Evolutionary conservation across 2,329 filamentous ascomycete species (phyloP).

Genomic region (Lecanicillium sp.): DNA sequence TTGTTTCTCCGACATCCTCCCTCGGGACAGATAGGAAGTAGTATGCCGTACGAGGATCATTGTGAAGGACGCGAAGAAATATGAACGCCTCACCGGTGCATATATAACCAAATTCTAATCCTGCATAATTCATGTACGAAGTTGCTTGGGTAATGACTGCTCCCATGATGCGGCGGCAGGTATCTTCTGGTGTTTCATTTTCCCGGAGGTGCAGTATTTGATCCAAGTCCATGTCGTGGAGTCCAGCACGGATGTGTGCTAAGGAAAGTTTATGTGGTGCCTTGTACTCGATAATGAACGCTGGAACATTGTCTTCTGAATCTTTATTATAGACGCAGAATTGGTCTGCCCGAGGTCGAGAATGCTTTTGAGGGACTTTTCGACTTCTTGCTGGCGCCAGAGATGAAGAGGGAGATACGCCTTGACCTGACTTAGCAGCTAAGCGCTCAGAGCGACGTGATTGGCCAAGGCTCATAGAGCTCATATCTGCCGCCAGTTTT

Average conservation of each 20-base stretch:
- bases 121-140: slow-evolving; percentile 38
- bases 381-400: no score
- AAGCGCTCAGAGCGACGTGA: not conserved
- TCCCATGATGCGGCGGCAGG: slow-evolving; percentile 21
- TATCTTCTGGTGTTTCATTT: slow-evolving; percentile 17
- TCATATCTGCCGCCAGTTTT: not conserved
- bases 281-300: slow-evolving; percentile 35
- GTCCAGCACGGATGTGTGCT: slow-evolving; percentile 30
- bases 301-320: slow-evolving; percentile 7
- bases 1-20: slow-evolving; percentile 2
- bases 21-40: slow-evolving; percentile 4
- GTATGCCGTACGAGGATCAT: slow-evolving; percentile 4
- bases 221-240: slow-evolving; percentile 31
- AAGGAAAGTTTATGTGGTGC: slow-evolving; percentile 36
- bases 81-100: slow-evolving; percentile 34
- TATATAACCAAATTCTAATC: slow-evolving; percentile 34
- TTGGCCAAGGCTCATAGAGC: not conserved
- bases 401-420: no score
- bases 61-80: slow-evolving; percentile 29
- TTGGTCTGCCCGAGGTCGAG: slow-evolving; percentile 24
- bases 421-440: no score
- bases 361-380: no score
- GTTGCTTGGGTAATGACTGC: slow-evolving; percentile 38
- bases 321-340: slow-evolving; percentile 21
- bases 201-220: no score